A percentile compares a stretch with the other conserved stretches of the same genome.
Conservation (phyloP, 192 early-diverging fungal genomes). For the Coemansia sp. region DNA sequence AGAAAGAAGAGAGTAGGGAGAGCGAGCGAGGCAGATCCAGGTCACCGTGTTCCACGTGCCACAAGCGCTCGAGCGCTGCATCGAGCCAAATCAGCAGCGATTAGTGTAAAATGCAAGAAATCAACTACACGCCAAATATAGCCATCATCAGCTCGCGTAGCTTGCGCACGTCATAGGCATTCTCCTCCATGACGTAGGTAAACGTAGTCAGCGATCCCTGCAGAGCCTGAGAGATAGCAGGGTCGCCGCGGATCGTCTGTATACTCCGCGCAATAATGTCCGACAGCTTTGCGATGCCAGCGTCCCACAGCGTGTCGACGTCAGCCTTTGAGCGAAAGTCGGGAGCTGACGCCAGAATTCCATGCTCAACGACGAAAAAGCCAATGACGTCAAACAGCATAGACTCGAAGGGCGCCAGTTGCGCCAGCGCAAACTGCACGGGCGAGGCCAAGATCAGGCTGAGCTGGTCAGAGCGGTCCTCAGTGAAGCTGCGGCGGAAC, state of each 20-base stretch:
- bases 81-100: too few relatives aligned
- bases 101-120: too few relatives aligned
- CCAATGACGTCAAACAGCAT: conserved; percentile 92
- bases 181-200: conserved; percentile 85
- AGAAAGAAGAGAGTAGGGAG: background rate
- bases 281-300: conserved; percentile 80
- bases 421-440: conserved; percentile 65
- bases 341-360: conserved; percentile 82
- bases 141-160: conserved; percentile 58
- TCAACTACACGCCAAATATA: conserved; percentile 29
- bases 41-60: background rate
- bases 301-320: conserved; percentile 91
- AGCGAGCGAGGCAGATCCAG: background rate
- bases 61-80: background rate
- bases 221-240: conserved; percentile 73
- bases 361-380: conserved; percentile 95
- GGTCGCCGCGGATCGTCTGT: conserved; percentile 76
- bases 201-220: conserved; percentile 82
- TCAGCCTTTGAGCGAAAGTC: conserved; percentile 87
- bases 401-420: conserved; percentile 60
- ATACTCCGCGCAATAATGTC: conserved; percentile 79
- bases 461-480: conserved; percentile 89
- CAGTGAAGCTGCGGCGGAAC: conserved; percentile 86
- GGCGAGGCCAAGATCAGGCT: conserved; percentile 78
- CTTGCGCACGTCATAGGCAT: conserved; percentile 51